Conservation (phyloP, 1,284 basidiomycete genomes). For the Trichosporon inkin region DNA sequence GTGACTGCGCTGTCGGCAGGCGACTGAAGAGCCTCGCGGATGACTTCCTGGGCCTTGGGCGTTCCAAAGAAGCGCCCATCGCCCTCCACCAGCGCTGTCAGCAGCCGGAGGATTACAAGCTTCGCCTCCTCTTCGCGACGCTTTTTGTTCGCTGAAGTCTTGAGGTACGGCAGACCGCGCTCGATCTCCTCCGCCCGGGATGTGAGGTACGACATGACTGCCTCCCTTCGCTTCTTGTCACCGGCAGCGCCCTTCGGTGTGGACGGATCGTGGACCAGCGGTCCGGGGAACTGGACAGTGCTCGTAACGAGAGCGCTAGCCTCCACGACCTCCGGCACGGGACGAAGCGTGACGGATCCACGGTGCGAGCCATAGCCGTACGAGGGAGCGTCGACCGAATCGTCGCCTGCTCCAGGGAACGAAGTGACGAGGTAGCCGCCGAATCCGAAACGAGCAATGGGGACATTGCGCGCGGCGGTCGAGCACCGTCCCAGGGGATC, state of each 20-base stretch:
- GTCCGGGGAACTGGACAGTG: conserved; percentile 69
- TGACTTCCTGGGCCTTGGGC: conserved; percentile 63
- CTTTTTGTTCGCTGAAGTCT: conserved; percentile 49
- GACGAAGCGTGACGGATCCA: conserved; percentile 65
- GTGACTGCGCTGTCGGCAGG: conserved; percentile 20
- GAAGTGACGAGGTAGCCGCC: conserved; percentile 80
- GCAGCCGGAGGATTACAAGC: conserved; percentile 66
- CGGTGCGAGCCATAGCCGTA: conserved; percentile 56
- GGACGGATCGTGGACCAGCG: conserved; percentile 70
- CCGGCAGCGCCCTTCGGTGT: conserved; percentile 59
- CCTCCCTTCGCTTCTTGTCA: conserved; percentile 76
- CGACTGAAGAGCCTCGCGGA: conserved; percentile 64
- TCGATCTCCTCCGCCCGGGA: conserved; percentile 71
- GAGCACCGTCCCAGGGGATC: conserved; percentile 74
- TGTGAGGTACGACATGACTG: conserved; percentile 69
- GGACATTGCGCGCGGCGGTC: conserved; percentile 58
- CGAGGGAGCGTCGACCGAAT: conserved; percentile 59
- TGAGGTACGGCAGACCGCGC: conserved; percentile 68
- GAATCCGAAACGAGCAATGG: conserved; percentile 82
- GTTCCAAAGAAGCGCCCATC: conserved; percentile 78
- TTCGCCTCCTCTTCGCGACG: conserved; percentile 69
- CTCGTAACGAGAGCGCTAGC: conserved; percentile 61
- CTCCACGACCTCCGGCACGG: conserved; percentile 65
- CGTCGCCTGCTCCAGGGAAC: conserved; percentile 72
- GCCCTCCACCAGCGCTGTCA: conserved; percentile 76